Conservation (phyloP, 352 stramenopile species). For the Phytophthora niederhauseri region DNA sequence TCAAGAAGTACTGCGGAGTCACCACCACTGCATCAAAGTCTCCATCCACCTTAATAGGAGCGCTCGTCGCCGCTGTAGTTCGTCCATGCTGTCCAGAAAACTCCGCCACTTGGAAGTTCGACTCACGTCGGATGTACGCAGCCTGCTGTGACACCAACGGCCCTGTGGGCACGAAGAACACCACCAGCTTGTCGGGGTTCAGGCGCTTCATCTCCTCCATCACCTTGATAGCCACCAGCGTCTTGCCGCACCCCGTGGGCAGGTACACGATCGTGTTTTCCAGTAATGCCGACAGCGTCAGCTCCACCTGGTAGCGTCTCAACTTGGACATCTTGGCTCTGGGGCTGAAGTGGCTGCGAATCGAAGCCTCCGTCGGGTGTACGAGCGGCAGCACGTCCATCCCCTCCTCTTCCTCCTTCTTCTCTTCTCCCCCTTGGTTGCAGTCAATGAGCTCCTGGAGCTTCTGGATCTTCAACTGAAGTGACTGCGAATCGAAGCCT, state of each 20-base stretch:
- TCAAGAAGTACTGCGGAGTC: conserved; percentile 76
- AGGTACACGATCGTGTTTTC: conserved; percentile 87
- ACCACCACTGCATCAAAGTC: conserved; percentile 57
- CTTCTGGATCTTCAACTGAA: too few relatives aligned
- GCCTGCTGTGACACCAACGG: conserved; percentile 83
- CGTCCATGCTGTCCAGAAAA: conserved; percentile 61
- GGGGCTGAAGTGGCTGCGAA: conserved; percentile 38
- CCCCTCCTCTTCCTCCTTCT: not conserved
- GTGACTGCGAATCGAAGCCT: conserved; percentile 34
- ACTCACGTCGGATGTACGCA: conserved; percentile 71
- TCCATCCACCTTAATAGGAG: conserved; percentile 25
- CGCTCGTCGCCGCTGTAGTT: conserved; percentile 10
- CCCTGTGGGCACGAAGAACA: conserved; percentile 76
- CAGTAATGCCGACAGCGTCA: conserved; percentile 66
- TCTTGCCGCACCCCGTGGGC: conserved; percentile 81
- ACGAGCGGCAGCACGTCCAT: conserved; percentile 22
- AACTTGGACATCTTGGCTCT: conserved; percentile 55
- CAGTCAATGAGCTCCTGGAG: too few relatives aligned
- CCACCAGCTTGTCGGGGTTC: conserved; percentile 59
- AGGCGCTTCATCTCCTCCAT: conserved; percentile 66
- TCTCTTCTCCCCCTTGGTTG: not conserved
- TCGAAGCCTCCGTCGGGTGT: conserved; percentile 35
- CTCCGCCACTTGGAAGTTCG: conserved; percentile 53
- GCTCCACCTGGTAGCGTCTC: conserved; percentile 71
- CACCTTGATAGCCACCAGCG: conserved; percentile 74